These are phyloP conservation scores for Bacidia gigantensis DNA, from an alignment of 495 filamentous ascomycete genomes.

Conservation along the genomic window DNA sequence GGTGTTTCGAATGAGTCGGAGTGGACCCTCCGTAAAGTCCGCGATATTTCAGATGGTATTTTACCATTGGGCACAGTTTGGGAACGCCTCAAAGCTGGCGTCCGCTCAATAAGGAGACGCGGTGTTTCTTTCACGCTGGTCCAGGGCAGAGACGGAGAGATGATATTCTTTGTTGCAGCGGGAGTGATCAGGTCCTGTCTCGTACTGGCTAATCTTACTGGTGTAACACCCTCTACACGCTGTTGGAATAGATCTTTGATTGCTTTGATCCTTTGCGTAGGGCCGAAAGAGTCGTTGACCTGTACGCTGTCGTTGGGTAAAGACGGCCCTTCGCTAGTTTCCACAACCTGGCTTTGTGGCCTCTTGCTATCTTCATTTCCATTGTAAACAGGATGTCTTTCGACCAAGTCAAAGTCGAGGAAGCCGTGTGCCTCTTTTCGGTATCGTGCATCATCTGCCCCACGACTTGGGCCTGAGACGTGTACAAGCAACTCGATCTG, in stretches of 20 bases:
- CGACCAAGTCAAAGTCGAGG: conserved; percentile 37
- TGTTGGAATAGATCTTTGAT: neutral
- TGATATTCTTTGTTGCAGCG: neutral
- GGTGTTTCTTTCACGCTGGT: conserved; percentile 11
- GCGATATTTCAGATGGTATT: neutral
- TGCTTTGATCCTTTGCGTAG: neutral
- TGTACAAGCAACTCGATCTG: conserved; percentile 52
- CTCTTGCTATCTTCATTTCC: neutral
- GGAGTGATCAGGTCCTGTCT: neutral
- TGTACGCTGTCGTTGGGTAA: neutral
- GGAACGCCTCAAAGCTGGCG: conserved; percentile 10
- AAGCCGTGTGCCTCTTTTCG: conserved; percentile 47
- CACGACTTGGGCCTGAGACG: conserved; percentile 47
- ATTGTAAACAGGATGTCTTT: conserved; percentile 19
- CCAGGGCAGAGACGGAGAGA: conserved; percentile 1
- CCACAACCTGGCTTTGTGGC: neutral
- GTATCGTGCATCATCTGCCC: conserved; percentile 48
- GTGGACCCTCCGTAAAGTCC: conserved; percentile 13
- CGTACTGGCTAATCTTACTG: neutral
- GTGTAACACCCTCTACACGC: neutral
- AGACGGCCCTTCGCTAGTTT: neutral
- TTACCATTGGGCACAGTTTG: conserved; percentile 8
- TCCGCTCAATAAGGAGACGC: conserved; percentile 12
- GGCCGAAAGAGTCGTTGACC: neutral
- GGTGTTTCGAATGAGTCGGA: conserved; percentile 31